Percentiles rank a stretch among this genome's conserved stretches.
Conservation (phyloP, 2,329 filamentous ascomycete species). For the Venturia aucupariae region DNA sequence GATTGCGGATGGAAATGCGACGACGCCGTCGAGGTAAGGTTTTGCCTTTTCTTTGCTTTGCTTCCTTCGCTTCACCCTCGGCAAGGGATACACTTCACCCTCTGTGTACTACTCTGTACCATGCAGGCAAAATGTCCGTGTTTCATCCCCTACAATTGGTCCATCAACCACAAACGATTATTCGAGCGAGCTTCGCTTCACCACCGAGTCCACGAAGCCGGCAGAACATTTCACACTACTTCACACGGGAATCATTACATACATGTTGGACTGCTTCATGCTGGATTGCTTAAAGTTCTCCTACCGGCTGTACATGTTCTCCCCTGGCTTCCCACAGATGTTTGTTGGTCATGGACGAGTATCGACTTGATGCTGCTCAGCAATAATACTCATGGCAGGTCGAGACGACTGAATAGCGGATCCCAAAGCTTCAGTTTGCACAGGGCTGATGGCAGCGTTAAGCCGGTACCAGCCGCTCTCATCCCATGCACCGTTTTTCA, state of each 20-base stretch:
- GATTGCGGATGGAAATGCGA: background rate
- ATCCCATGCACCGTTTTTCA: background rate
- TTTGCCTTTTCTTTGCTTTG: background rate
- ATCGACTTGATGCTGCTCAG: too few species aligned
- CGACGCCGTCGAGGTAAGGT: background rate
- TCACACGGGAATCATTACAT: too few species aligned
- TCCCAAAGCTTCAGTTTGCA: background rate
- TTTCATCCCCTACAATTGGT: background rate
- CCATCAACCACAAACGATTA: too few species aligned
- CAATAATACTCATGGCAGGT: background rate
- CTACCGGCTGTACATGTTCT: background rate
- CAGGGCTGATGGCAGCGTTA: background rate
- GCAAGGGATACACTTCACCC: background rate
- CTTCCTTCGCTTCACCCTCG: background rate
- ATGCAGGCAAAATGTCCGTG: background rate
- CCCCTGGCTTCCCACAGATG: background rate
- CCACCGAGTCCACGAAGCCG: background rate
- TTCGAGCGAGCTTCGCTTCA: background rate
- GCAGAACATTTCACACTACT: background rate
- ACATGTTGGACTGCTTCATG: too few species aligned
- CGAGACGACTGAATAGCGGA: background rate
- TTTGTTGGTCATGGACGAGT: background rate
- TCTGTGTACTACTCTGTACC: too few species aligned
- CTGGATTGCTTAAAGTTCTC: too few species aligned
- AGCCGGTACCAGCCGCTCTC: background rate